phyloP scores from a whole-genome alignment of 768 basidiomycete genomes.

The Paxillus involutus region DNA sequence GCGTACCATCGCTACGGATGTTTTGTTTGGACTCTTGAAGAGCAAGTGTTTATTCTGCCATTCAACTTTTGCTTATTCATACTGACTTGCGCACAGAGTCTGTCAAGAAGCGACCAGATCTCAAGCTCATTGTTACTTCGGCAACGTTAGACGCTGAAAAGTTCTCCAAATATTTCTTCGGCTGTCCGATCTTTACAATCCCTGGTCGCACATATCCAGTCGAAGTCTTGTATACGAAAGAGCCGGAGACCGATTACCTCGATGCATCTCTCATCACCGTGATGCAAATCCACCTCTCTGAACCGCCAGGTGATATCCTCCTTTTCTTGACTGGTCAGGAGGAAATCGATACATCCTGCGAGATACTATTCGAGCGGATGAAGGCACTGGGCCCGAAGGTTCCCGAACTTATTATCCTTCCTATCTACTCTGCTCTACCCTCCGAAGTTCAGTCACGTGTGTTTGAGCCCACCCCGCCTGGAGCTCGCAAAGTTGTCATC shows the following conservation, averaged over 20 bases:
- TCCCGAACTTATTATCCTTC: constrained; percentile 93
- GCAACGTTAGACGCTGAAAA: constrained; percentile 99
- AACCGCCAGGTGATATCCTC: constrained; percentile 94
- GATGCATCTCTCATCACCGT: constrained; percentile 98
- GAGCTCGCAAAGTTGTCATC: constrained; percentile 97
- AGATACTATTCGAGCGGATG: constrained; percentile 98
- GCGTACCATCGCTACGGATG: constrained; percentile 97
- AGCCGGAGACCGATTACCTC: constrained; percentile 95
- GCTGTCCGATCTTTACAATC: constrained; percentile 98
- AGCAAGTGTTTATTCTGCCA: constrained; percentile 25
- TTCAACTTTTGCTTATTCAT: constrained; percentile 1
- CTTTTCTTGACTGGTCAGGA: constrained; percentile 99
- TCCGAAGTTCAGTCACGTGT: constrained; percentile 98
- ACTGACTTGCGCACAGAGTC: constrained; percentile 62
- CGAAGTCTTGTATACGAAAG: constrained; percentile 97
- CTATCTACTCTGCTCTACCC: constrained; percentile 96
- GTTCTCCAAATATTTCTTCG: constrained; percentile 99
- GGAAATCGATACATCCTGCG: constrained; percentile 97
- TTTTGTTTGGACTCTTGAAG: constrained; percentile 93
- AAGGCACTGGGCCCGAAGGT: constrained; percentile 98
- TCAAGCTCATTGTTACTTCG: constrained; percentile 97
- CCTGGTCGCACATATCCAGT: constrained; percentile 99
- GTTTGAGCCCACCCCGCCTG: constrained; percentile 97
- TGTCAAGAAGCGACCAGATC: constrained; percentile 89
- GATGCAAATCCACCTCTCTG: constrained; percentile 99